phyloP scores from a whole-genome alignment of 192 early-diverging fungal genomes.

The Kickxella alabastrina region DNA sequence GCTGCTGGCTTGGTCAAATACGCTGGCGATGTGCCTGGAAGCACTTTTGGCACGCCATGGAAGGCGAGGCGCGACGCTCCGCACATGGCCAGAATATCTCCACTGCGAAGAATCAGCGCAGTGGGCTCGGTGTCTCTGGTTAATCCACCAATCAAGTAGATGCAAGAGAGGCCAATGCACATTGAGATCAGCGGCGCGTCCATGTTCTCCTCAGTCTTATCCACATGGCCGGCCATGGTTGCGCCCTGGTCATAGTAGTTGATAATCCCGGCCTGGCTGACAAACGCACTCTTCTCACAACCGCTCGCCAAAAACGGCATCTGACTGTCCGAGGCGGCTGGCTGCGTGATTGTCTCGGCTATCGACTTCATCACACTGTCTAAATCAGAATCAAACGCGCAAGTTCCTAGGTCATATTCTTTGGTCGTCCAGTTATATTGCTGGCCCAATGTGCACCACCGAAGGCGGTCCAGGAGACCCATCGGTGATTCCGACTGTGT shows the following conservation, averaged over 20 bases:
- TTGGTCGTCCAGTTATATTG: constrained; percentile 83
- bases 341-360: constrained; percentile 57
- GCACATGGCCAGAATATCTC: constrained; percentile 88
- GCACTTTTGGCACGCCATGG: constrained; percentile 83
- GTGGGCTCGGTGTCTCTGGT: constrained; percentile 66
- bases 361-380: constrained; percentile 60
- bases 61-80: constrained; percentile 69
- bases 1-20: constrained; percentile 48
- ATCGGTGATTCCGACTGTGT: constrained; percentile 14
- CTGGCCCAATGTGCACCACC: constrained; percentile 73
- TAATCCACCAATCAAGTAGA: constrained; percentile 77
- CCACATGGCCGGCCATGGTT: constrained; percentile 88
- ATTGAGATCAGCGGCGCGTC: constrained; percentile 79
- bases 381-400: constrained; percentile 66
- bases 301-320: constrained; percentile 58
- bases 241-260: constrained; percentile 88
- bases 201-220: constrained; percentile 83
- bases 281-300: too few species aligned
- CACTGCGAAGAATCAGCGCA: constrained; percentile 73
- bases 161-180: constrained; percentile 57
- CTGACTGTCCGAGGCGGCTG: constrained; percentile 6
- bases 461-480: constrained; percentile 39
- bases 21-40: constrained; percentile 66
- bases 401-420: constrained; percentile 57
- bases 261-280: constrained; percentile 85